Evolutionary conservation across 140 eudicot species (phyloP).

Genomic region (Flaveria floridana): DNA sequence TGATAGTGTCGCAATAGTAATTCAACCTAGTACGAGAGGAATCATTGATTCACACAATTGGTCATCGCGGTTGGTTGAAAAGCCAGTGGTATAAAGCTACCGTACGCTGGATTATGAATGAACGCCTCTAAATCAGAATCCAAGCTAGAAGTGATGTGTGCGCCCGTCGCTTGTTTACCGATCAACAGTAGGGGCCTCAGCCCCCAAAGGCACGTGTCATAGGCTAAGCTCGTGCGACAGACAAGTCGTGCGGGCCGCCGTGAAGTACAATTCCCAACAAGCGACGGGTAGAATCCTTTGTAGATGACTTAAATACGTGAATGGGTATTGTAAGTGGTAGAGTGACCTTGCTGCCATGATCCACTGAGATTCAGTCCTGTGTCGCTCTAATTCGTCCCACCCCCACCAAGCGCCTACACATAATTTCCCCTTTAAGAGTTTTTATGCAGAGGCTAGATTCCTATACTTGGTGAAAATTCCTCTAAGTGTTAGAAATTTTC

Average conservation of each 20-base stretch:
- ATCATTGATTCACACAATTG: slow-evolving; percentile 46
- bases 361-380: no score
- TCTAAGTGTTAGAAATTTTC: no score
- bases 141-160: slow-evolving; percentile 32
- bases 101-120: slow-evolving; percentile 48
- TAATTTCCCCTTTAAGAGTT: no score
- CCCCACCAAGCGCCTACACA: no score
- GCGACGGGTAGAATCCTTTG: slow-evolving; percentile 5
- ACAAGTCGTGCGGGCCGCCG: neutral
- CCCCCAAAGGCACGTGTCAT: neutral
- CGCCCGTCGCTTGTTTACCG: neutral
- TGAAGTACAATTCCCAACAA: slow-evolving; percentile 2
- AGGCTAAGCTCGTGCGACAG: neutral
- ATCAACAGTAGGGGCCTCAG: slow-evolving; percentile 3
- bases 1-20: no score
- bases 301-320: neutral
- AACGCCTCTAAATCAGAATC: slow-evolving; percentile 48
- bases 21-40: slow-evolving; percentile 39
- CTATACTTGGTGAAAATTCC: no score
- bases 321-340: slow-evolving; percentile 13
- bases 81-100: slow-evolving; percentile 50
- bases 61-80: slow-evolving; percentile 56
- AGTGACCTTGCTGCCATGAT: no score
- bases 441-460: no score
- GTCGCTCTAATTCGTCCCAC: no score